These are phyloP conservation scores for Yamadazyma phyllophila DNA, from an alignment of 805 yeast genomes.

Conservation along the genomic window DNA sequence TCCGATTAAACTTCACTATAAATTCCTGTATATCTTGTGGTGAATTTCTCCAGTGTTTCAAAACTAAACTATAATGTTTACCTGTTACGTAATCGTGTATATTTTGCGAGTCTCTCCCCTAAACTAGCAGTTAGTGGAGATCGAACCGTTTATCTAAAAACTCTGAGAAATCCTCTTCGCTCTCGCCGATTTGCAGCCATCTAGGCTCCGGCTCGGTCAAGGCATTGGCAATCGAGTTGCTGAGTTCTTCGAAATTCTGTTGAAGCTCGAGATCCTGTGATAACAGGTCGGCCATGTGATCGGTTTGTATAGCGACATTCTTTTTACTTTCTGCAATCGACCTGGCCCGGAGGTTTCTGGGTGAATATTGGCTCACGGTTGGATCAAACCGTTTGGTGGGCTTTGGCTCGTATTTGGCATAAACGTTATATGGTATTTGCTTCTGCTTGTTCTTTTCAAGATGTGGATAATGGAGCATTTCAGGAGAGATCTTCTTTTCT, in stretches of 20 bases:
- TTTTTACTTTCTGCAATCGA: neutral
- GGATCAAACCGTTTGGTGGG: neutral
- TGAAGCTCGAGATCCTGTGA: neutral
- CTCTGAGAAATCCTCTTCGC: slow-evolving; percentile 2
- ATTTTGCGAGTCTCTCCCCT: neutral
- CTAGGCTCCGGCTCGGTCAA: neutral
- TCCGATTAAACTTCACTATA: neutral
- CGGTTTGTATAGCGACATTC: neutral
- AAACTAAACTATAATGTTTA: too few species aligned
- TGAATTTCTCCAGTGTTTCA: too few species aligned
- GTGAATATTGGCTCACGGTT: neutral
- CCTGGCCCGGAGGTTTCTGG: neutral
- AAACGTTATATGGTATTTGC: neutral
- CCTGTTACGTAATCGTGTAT: too few species aligned
- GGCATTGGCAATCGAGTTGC: neutral
- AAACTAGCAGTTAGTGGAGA: slow-evolving; percentile 2
- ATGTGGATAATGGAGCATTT: slow-evolving; percentile 6
- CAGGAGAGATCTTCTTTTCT: slow-evolving; percentile 1
- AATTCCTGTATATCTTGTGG: neutral
- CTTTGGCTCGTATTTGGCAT: slow-evolving; percentile 1
- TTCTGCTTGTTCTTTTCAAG: slow-evolving; percentile 1
- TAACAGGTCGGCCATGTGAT: neutral
- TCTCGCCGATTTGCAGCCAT: slow-evolving; percentile 4
- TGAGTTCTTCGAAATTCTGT: slow-evolving; percentile 1
- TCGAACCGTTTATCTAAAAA: slow-evolving; percentile 3